A percentile compares a stretch with the other conserved stretches of the same genome.
These are phyloP conservation scores for Neofusicoccum laricinum DNA, from an alignment of 2,329 filamentous ascomycete genomes.

Conservation along the genomic window DNA sequence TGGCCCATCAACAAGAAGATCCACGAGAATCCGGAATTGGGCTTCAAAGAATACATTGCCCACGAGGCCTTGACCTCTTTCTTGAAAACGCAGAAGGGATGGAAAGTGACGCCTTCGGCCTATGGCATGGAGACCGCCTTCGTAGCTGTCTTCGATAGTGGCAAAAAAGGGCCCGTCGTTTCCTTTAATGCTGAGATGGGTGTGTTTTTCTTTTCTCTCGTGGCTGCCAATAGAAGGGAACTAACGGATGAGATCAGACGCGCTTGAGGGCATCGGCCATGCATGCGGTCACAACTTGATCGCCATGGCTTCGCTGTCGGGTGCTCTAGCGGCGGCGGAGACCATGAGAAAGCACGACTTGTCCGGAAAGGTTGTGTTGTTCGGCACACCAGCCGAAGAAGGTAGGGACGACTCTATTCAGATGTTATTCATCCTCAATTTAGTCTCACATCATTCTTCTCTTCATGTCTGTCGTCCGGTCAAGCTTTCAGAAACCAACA, in stretches of 20 bases:
- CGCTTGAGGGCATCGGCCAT: constrained; percentile 41
- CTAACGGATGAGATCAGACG: constrained; percentile 27
- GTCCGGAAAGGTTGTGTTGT: constrained; percentile 36
- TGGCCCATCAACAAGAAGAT: constrained; percentile 51
- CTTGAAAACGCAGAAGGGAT: constrained; percentile 42
- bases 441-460: background rate
- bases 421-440: background rate
- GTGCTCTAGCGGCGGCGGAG: constrained; percentile 36
- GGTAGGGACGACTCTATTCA: constrained; percentile 16
- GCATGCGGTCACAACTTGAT: constrained; percentile 49
- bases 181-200: constrained; percentile 44
- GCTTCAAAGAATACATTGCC: constrained; percentile 48
- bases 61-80: constrained; percentile 52
- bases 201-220: background rate
- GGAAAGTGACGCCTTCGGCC: constrained; percentile 52
- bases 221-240: background rate
- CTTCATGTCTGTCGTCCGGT: background rate
- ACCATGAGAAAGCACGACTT: constrained; percentile 28
- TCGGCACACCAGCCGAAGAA: constrained; percentile 48
- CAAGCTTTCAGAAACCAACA: background rate
- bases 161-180: constrained; percentile 45
- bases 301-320: constrained; percentile 37
- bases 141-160: constrained; percentile 49
- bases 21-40: constrained; percentile 52
- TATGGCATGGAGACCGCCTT: constrained; percentile 55